These are phyloP conservation scores for Malassezia pachydermatis DNA, from an alignment of 1,284 basidiomycete species.

Conservation along the genomic window DNA sequence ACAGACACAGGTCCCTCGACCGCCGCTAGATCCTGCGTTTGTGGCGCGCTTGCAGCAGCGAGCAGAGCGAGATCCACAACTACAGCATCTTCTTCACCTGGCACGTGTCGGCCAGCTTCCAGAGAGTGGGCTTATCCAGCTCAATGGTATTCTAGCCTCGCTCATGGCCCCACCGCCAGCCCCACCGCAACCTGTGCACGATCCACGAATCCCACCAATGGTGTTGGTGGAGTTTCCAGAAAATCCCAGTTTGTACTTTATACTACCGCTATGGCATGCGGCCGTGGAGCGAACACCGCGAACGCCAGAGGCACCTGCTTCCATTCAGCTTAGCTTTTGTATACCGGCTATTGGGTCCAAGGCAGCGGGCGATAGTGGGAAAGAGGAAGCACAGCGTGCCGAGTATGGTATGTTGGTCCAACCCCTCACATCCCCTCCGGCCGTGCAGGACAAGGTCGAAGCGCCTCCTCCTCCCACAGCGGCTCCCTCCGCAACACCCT, in stretches of 20 bases:
- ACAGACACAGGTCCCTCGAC: background rate
- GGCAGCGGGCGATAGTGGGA: constrained; percentile 30
- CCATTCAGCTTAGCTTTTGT: constrained; percentile 31
- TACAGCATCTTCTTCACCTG: constrained; percentile 12
- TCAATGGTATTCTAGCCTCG: constrained; percentile 14
- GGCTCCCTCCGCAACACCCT: background rate
- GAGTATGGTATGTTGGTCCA: constrained; percentile 7
- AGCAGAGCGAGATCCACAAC: constrained; percentile 11
- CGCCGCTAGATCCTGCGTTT: constrained; percentile 14
- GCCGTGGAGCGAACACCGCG: constrained; percentile 27
- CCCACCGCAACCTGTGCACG: background rate
- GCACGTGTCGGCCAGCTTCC: constrained; percentile 11
- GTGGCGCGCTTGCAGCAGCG: constrained; percentile 12
- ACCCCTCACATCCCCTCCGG: background rate
- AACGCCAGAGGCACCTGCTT: constrained; percentile 13
- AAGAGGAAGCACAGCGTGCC: constrained; percentile 18
- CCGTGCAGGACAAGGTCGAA: background rate
- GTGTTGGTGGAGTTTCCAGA: constrained; percentile 46
- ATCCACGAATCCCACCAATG: constrained; percentile 28
- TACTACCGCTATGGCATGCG: constrained; percentile 40
- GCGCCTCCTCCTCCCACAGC: background rate
- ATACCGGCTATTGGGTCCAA: constrained; percentile 35
- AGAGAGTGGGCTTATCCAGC: background rate
- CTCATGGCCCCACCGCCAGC: constrained; percentile 3
- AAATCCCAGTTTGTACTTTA: constrained; percentile 38